A percentile compares a stretch with the other conserved stretches of the same genome.
These are phyloP conservation scores for Phoenix dactylifera DNA, from an alignment of 176 grass and related monocot species.

Conservation along the genomic window DNA sequence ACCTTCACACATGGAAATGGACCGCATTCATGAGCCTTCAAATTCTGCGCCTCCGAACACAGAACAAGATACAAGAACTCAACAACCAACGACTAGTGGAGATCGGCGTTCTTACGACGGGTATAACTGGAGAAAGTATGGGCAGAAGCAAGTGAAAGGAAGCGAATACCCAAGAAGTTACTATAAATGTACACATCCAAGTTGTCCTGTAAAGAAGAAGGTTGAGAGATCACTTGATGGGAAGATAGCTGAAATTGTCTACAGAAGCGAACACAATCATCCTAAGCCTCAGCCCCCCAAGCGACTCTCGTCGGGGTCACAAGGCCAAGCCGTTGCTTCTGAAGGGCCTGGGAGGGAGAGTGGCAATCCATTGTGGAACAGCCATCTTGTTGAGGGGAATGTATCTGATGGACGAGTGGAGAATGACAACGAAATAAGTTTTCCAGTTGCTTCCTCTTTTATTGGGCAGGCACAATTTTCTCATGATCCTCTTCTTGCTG, in stretches of 20 bases:
- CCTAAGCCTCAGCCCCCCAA: constrained; percentile 25
- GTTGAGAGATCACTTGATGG: constrained; percentile 41
- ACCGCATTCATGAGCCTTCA: no score
- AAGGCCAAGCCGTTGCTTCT: neutral
- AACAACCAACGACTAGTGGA: constrained; percentile 1
- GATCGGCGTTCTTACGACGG: constrained; percentile 26
- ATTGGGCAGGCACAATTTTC: no score
- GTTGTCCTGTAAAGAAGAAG: constrained; percentile 50
- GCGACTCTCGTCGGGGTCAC: neutral
- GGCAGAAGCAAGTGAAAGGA: constrained; percentile 61
- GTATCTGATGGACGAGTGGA: no score
- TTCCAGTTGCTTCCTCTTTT: no score
- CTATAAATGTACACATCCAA: constrained; percentile 59
- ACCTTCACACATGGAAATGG: neutral
- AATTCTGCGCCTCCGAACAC: neutral
- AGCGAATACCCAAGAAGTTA: constrained; percentile 53
- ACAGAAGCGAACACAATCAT: constrained; percentile 49
- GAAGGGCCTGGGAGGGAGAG: neutral
- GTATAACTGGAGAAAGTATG: constrained; percentile 65
- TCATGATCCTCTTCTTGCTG: neutral
- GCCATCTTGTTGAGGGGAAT: no score
- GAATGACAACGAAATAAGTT: no score
- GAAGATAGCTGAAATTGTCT: constrained; percentile 41
- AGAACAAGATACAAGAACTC: neutral
- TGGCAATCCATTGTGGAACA: neutral